A percentile compares a stretch with the other conserved stretches of the same genome.
Conservation (phyloP, 306 rosid genomes). For the Lathyrus tuberosus region DNA sequence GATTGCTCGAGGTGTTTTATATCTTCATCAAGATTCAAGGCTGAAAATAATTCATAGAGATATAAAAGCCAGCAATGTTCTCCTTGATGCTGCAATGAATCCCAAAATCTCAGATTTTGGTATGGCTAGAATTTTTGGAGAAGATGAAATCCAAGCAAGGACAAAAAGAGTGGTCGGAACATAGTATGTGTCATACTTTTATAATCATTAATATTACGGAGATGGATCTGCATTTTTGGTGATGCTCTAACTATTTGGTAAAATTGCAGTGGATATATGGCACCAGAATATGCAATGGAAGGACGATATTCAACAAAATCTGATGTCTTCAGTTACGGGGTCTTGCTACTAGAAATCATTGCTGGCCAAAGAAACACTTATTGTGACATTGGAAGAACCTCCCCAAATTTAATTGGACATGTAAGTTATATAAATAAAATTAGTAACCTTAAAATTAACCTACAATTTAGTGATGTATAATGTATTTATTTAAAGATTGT, state of each 20-base stretch:
- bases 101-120: constrained; percentile 57
- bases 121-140: constrained; percentile 50
- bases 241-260: too few relatives aligned
- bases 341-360: constrained; percentile 42
- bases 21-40: constrained; percentile 55
- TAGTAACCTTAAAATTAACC: not conserved
- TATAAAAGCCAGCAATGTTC: constrained; percentile 50
- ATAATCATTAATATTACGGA: not conserved
- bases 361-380: constrained; percentile 37
- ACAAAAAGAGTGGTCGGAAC: constrained; percentile 57
- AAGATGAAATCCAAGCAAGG: constrained; percentile 40
- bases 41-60: constrained; percentile 51
- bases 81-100: constrained; percentile 43
- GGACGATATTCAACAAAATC: too few relatives aligned
- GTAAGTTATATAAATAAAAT: constrained; percentile 33
- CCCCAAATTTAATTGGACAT: constrained; percentile 41
- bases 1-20: constrained; percentile 48
- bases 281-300: too few relatives aligned
- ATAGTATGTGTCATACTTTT: constrained; percentile 44
- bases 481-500: not conserved
- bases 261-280: too few relatives aligned
- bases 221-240: too few relatives aligned
- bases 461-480: not conserved
- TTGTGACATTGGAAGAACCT: constrained; percentile 18
- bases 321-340: constrained; percentile 55